phyloP scores from a whole-genome alignment of 768 basidiomycete genomes.

The Serendipita sp. region DNA sequence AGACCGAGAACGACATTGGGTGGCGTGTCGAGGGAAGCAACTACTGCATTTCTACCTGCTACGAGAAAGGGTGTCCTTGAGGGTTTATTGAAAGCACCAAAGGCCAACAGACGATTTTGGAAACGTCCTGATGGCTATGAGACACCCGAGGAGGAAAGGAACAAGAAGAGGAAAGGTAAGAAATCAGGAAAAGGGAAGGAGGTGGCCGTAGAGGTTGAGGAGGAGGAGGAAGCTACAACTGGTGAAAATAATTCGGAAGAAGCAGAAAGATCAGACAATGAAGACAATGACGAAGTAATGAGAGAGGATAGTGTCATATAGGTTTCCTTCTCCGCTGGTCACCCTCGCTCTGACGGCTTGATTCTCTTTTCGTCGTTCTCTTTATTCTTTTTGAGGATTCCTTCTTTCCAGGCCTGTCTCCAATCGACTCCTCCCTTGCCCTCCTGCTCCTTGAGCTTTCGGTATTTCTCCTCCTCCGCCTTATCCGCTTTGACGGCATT shows the following conservation, averaged over 20 bases:
- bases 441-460: not conserved
- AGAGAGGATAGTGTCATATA: not conserved
- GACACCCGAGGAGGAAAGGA: constrained; percentile 18
- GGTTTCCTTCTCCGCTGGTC: not conserved
- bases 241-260: not conserved
- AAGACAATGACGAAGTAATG: not conserved
- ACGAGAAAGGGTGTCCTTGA: not conserved
- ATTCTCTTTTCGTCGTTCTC: not conserved
- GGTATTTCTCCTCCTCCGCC: not conserved
- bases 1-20: constrained; percentile 11
- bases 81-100: not conserved
- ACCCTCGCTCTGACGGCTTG: not conserved
- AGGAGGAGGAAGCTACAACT: not conserved
- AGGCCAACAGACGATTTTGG: constrained; percentile 23
- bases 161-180: not conserved
- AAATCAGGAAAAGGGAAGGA: constrained; percentile 2
- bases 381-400: constrained; percentile 4
- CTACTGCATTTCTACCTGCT: constrained; percentile 10
- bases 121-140: constrained; percentile 1
- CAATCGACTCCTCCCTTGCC: not conserved
- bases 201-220: not conserved
- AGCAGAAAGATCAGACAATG: not conserved
- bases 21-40: not conserved
- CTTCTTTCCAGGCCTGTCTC: not conserved
- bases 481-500: not conserved